Conservation (phyloP, 345 rosid genomes). For the Rhizophora apiculata region DNA sequence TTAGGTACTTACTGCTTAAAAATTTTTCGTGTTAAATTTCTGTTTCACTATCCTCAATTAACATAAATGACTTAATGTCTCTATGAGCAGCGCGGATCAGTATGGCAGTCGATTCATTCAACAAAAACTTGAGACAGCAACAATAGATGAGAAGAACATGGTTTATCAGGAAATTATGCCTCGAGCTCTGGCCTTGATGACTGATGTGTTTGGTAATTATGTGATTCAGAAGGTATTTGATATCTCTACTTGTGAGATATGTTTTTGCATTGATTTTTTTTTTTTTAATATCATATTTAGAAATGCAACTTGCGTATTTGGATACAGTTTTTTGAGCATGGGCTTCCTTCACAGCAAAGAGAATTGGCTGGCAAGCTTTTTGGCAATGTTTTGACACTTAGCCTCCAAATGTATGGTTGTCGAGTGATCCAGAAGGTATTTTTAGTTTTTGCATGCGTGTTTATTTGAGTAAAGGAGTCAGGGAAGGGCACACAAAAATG, state of each 20-base stretch:
- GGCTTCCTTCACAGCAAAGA: constrained; percentile 73
- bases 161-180: constrained; percentile 90
- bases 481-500: not conserved
- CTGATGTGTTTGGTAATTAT: constrained; percentile 95
- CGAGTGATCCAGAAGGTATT: constrained; percentile 95
- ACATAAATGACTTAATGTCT: not conserved
- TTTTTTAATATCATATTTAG: not conserved
- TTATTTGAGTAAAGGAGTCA: not conserved
- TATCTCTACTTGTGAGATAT: not conserved
- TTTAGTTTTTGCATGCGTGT: not conserved
- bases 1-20: constrained; percentile 41
- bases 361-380: constrained; percentile 75
- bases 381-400: constrained; percentile 75
- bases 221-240: constrained; percentile 61
- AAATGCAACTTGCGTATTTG: constrained; percentile 3
- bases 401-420: constrained; percentile 98
- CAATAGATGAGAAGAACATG: constrained; percentile 75
- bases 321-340: constrained; percentile 91
- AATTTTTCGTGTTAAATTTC: not conserved
- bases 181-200: constrained; percentile 73
- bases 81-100: constrained; percentile 67
- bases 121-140: constrained; percentile 93
- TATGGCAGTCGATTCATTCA: constrained; percentile 97
- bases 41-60: not conserved
- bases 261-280: not conserved